A percentile compares a stretch with the other conserved stretches of the same genome.
Conservation (phyloP, 352 stramenopile genomes). For the Pythium brassicae region DNA sequence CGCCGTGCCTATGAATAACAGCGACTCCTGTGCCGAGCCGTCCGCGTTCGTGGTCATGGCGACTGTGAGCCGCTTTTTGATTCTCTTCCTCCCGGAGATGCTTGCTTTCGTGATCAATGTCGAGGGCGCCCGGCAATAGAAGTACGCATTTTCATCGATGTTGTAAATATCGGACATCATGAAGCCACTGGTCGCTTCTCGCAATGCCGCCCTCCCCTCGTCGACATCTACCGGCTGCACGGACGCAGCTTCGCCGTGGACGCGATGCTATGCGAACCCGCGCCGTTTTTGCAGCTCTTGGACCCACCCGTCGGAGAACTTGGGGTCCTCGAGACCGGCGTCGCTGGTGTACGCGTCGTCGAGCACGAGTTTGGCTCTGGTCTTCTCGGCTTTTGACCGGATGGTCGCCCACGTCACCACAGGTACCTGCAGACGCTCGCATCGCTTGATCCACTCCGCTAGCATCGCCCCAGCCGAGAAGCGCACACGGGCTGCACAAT, state of each 20-base stretch:
- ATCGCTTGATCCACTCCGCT: background rate
- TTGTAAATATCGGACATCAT: conserved; percentile 5
- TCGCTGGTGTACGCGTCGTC: background rate
- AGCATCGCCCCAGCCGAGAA: no score
- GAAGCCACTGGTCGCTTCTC: background rate
- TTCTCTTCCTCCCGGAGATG: background rate
- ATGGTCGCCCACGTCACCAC: background rate
- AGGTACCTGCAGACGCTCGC: background rate
- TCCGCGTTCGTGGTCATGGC: conserved; percentile 1
- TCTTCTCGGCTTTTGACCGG: background rate
- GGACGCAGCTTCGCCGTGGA: conserved; percentile 7
- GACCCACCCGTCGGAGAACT: conserved; percentile 7
- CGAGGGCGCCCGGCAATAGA: conserved; percentile 1
- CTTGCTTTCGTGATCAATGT: background rate
- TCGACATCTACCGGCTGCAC: background rate
- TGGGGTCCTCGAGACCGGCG: background rate
- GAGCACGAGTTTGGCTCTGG: background rate
- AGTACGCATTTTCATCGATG: conserved; percentile 7
- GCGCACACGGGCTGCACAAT: no score
- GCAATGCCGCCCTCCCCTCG: background rate
- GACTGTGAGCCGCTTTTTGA: conserved; percentile 1
- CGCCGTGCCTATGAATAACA: conserved; percentile 1
- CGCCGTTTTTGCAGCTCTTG: conserved; percentile 3
- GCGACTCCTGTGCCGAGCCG: background rate
- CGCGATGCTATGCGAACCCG: background rate